These are phyloP conservation scores for Curvularia sp. DNA, from an alignment of 2,329 filamentous ascomycete genomes.

Conservation along the genomic window DNA sequence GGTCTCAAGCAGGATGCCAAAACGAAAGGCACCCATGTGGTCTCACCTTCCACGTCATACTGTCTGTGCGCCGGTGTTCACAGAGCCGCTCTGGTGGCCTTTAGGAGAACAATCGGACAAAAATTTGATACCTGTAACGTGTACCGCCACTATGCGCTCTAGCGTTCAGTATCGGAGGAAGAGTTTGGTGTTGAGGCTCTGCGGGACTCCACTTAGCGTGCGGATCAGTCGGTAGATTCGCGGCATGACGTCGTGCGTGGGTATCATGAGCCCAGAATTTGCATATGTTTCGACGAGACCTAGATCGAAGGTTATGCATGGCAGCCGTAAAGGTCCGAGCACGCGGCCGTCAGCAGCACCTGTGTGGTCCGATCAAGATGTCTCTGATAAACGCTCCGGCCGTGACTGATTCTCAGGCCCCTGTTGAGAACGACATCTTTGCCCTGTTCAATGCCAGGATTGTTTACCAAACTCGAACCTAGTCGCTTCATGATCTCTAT, in stretches of 20 bases:
- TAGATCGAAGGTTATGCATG: conserved; percentile 3
- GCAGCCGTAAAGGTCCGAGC: conserved; percentile 15
- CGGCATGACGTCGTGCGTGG: conserved; percentile 20
- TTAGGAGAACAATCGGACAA: conserved; percentile 7
- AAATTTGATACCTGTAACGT: conserved; percentile 18
- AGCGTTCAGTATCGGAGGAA: conserved; percentile 14
- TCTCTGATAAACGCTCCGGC: conserved; percentile 2
- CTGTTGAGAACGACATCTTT: neutral
- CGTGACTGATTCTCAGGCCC: conserved; percentile 4
- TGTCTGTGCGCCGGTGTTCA: conserved; percentile 1
- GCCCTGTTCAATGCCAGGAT: neutral
- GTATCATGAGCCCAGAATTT: conserved; percentile 12
- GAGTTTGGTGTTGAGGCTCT: conserved; percentile 30
- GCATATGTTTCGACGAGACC: neutral
- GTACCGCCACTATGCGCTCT: conserved; percentile 16
- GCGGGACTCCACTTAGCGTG: conserved; percentile 28
- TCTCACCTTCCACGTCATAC: conserved; percentile 10
- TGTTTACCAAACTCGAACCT: neutral
- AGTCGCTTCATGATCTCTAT: neutral
- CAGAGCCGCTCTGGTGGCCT: conserved; percentile 3
- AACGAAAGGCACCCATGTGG: conserved; percentile 2
- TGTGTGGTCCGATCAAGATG: conserved; percentile 14
- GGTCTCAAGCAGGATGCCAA: conserved; percentile 2
- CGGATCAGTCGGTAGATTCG: conserved; percentile 13
- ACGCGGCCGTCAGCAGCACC: conserved; percentile 2